Evolutionary conservation across 257 asterid genomes (phyloP), one percentile per base, ranked within the genome.

Genomic region (Rhazya stricta): DNA sequence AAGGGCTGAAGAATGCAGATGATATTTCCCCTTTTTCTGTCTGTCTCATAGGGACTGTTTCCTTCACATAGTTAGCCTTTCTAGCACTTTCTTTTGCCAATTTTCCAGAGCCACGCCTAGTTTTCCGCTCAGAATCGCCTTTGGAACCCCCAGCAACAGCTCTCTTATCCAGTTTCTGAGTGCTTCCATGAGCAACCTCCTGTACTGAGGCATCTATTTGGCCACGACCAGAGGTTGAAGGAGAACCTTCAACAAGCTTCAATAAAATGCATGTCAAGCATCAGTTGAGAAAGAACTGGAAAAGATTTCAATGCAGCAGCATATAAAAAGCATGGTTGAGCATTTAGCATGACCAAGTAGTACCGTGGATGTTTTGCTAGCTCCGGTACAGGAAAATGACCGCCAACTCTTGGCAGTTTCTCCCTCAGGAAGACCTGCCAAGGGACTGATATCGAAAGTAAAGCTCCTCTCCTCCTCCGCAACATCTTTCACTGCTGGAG

Each of bases 21-120:
- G 90, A 81, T 61, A 79, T 84, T 57, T 84, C 87, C 71, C 84
- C 89, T 76, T 82, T 85, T 51, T 82, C 91, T 9, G 80, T 57
- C 84, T 80, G 94, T 86, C 75, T 84, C 76, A 80, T 27, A 54
- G 89, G 84, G 71, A 81, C 82, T 62, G 79, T 81, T 82, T 83
- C 96, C 77, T 87, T 89, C 67, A 79, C 73, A 67, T 77, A 82
- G 46, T 76, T 86, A 69, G 90, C 93, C 80, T 86, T 92, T 81
- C 76, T 90, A 54, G 83, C 84, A 81, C 84, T 91, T 80, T 83
- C 96, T 88, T 85, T 93, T 69, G 79, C 90, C 56, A 90, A 77
- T 78, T 80, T 91, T 82, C 86, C 81, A 74, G 90, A 80, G 56
- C 89, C 84, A 72, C 96, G 96, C 81, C 93, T 87, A 79, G 92